These are phyloP conservation scores for Nakaseomyces glabratus DNA, from an alignment of 1,139 yeast species.

Conservation along the genomic window DNA sequence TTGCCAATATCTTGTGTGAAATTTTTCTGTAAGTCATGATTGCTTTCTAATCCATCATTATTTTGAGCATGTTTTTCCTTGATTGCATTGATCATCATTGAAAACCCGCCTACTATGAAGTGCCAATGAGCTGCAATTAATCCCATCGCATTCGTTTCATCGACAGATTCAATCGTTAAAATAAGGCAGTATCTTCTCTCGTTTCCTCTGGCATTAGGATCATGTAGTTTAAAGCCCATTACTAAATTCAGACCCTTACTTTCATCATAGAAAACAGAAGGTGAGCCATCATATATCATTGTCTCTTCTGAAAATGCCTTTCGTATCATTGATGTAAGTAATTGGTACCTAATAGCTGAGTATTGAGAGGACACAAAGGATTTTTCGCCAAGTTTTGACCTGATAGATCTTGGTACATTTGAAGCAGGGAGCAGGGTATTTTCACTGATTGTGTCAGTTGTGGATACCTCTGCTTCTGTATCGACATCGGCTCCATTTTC, in stretches of 20 bases:
- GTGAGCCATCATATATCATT: slow-evolving; percentile 53
- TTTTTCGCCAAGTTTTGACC: slow-evolving; percentile 15
- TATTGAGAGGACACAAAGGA: slow-evolving; percentile 49
- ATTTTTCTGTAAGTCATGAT: background rate
- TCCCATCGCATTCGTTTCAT: slow-evolving; percentile 27
- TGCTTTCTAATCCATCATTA: slow-evolving; percentile 6
- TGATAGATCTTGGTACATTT: slow-evolving; percentile 17
- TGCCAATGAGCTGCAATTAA: slow-evolving; percentile 50
- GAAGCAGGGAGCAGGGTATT: too few species aligned
- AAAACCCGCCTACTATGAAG: slow-evolving; percentile 42
- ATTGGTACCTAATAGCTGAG: slow-evolving; percentile 40
- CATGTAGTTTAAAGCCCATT: slow-evolving; percentile 58
- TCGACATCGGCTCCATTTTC: background rate
- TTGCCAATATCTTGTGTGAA: slow-evolving; percentile 16
- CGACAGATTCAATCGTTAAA: slow-evolving; percentile 52
- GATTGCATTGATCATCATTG: slow-evolving; percentile 43
- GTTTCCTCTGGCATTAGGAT: slow-evolving; percentile 67
- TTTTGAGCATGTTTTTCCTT: slow-evolving; percentile 37
- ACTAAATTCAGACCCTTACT: slow-evolving; percentile 59
- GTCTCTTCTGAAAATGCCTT: slow-evolving; percentile 68
- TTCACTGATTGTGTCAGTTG: slow-evolving; percentile 2
- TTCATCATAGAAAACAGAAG: slow-evolving; percentile 65
- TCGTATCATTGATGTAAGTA: slow-evolving; percentile 40
- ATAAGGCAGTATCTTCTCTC: slow-evolving; percentile 64
- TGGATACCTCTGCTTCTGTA: background rate